Base-by-base conservation (phyloP, 108 stramenopile genomes). In the Nannochloropsis gaditana region DNA sequence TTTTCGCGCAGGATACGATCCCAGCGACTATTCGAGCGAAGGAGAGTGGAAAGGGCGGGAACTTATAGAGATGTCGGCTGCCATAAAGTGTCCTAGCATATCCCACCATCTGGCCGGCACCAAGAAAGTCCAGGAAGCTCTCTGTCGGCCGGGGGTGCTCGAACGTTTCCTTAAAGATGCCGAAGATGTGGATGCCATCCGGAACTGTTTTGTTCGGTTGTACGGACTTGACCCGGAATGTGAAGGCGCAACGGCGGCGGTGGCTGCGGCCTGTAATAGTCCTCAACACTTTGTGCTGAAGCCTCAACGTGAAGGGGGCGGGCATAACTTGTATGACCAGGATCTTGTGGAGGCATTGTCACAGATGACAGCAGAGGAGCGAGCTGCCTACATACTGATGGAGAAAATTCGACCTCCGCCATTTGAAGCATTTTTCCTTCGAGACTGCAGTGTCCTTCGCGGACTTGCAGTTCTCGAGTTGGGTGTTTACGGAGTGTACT, bases 301-400 rank as follows among this genome's bases (percentile, higher is more conserved):
- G 90, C 97, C 97, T 9, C 97, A 98, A 90, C 94, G 97, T 31
- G 97, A 98, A 92, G 97, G 97, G 11, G 97, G 97, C 44, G 97
- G 97, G 15, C 94, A 98, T 89, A 98, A 98, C 87, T 93, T 93
- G 82, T 98, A 96, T 86, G 95, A 95, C 19, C 90, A 93, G 44
- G 87, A 93, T 9, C 50, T 98, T 84, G 43, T 59, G 42, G 8
- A 21, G 43, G 73, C 85, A 10, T 80, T 92, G 41, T 21, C 79
- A 83, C 43, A 43, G 21, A 41, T 90, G 88, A 19, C 43, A 2
- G 11, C 41, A 6, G 43, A 79, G 11, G 87, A 90, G 45, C 80
- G 84, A 41, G 81, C 84, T 9, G 85, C 87, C 42, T 91, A 84
- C 83, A 85, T 92, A 31, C 85, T 92, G 59, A 92, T 92, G 92